Evolutionary conservation across 2,329 filamentous ascomycete genomes (phyloP), one percentile per base, ranked within the genome.

Genomic region (Cercospora sojina): DNA sequence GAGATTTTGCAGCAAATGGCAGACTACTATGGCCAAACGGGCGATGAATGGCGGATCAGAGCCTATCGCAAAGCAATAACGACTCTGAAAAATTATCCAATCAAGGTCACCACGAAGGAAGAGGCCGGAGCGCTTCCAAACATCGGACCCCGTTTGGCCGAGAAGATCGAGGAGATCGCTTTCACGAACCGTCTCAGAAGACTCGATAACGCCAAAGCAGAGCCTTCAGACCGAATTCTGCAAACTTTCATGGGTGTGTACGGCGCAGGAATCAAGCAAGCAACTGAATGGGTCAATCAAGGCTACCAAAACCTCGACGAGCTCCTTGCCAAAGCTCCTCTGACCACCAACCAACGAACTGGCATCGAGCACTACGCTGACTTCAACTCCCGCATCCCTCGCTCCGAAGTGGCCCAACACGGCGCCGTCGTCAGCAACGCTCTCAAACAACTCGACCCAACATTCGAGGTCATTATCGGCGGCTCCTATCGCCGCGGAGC

Each of bases 161-260:
- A 86, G 27, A 97, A 97, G 77, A 95, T 98, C 69, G 91, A 95
- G 73, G 94, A 97, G 75, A 96, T 97, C 51, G 91, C 88, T 2
- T 83, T 84, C 43, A 97, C 92, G 0, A 86, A 92, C 73, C 83
- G 84, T 27, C 84, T 97, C 0, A 85, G 85, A 49, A 85, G 90
- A 41, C 83, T 97, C 0, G 90, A 96, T 35, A 87, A 89, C 72
- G 87, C 90, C 0, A 85, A 86, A 63, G 79, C 83, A 3, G 90
- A 96, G 56, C 86, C 90, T 0, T 82, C 84, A n/a, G 87, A 92
- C 69, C 79, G 83, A 16, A 79, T 87, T 0, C 79, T 96, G 0
- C 86, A 89, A 65, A 77, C 86, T 0, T 97, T 97, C 74, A 82
- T 92, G 25, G 85, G 88, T 0, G 87, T 97, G 2, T 96, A 97